Evolutionary conservation across 2,329 filamentous ascomycete species (phyloP).

Genomic region (Westerdykella ornata): DNA sequence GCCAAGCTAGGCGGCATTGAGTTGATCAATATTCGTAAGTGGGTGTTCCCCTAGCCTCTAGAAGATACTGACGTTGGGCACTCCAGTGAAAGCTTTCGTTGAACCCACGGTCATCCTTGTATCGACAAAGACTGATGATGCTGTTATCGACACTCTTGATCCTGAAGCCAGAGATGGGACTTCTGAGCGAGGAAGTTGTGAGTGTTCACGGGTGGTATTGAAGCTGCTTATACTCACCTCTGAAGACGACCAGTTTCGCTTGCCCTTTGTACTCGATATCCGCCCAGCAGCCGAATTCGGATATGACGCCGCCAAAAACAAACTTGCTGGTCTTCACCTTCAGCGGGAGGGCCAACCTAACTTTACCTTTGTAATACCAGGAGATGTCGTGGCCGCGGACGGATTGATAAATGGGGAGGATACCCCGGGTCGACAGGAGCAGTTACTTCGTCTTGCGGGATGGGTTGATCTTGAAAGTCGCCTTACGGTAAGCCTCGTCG

Average conservation of each 20-base stretch:
- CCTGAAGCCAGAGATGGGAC: constrained; percentile 35
- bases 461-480: constrained; percentile 67
- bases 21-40: constrained; percentile 45
- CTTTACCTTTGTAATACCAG: constrained; percentile 56
- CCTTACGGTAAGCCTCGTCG: constrained; percentile 51
- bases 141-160: constrained; percentile 41
- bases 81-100: constrained; percentile 54
- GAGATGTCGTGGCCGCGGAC: constrained; percentile 40
- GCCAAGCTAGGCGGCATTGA: constrained; percentile 62
- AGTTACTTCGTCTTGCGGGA: constrained; percentile 61
- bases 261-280: constrained; percentile 59
- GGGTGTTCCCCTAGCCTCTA: not conserved
- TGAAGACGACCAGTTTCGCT: constrained; percentile 45
- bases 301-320: constrained; percentile 59
- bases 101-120: constrained; percentile 56
- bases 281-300: constrained; percentile 67
- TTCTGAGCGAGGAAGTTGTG: constrained; percentile 28
- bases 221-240: constrained; percentile 1
- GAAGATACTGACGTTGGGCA: constrained; percentile 9
- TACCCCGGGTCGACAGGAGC: constrained; percentile 54
- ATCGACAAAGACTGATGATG: constrained; percentile 51
- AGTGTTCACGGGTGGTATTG: constrained; percentile 4
- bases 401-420: constrained; percentile 40
- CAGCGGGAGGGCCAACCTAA: constrained; percentile 43
- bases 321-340: constrained; percentile 55